Evolutionary conservation across 2,329 filamentous ascomycete species (phyloP).

Genomic region (Ceratocystis huliohia): DNA sequence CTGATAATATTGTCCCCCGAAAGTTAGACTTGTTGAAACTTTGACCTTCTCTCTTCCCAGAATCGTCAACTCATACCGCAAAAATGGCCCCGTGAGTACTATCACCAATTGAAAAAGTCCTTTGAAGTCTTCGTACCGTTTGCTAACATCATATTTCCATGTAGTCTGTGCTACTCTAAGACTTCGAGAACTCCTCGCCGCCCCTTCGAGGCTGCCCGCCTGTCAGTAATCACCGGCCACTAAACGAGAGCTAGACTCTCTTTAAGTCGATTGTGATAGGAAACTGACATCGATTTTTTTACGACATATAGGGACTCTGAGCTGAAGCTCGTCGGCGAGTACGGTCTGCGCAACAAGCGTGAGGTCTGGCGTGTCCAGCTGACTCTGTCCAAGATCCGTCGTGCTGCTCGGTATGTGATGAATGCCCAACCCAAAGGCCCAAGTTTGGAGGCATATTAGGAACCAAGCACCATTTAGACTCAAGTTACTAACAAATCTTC

Average conservation of each 20-base stretch:
- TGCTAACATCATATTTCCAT: conserved; percentile 22
- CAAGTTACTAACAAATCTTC: conserved; percentile 13
- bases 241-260: conserved; percentile 96
- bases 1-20: conserved; percentile 12
- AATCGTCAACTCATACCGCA: conserved; percentile 25
- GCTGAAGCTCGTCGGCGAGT: conserved; percentile 99
- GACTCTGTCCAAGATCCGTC: conserved; percentile 99
- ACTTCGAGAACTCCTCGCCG: conserved; percentile 97
- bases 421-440: neutral
- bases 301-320: conserved; percentile 73
- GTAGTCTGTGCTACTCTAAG: conserved; percentile 65
- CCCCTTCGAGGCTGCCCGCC: conserved; percentile 98
- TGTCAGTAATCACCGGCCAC: conserved; percentile 96
- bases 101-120: neutral
- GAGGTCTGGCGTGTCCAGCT: conserved; percentile 99
- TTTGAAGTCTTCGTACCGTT: neutral
- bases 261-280: conserved; percentile 75
- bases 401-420: conserved; percentile 81
- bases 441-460: neutral
- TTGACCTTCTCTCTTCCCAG: conserved; percentile 21
- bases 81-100: conserved; percentile 35
- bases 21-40: conserved; percentile 20
- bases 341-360: conserved; percentile 99
- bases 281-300: conserved; percentile 48
- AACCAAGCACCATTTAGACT: neutral